Base-by-base conservation (phyloP, 495 filamentous ascomycete genomes). In the Aspergillus kassunensis region DNA sequence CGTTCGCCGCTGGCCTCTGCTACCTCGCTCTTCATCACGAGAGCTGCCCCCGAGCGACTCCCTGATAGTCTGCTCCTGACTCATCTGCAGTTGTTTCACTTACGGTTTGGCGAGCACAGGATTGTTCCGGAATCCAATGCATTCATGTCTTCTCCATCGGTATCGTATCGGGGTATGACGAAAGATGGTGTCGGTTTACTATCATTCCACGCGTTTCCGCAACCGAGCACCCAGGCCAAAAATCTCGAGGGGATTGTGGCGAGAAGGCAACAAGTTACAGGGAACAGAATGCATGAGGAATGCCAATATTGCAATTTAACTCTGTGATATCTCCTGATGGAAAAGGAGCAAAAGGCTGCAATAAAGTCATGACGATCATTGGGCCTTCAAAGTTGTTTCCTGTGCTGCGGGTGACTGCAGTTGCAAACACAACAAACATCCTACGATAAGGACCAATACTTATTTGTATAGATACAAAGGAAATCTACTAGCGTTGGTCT, bases 401-500 rank as follows among this genome's bases (percentile, higher is more conserved):
- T 43, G 21, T 42, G 34, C 20, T 39, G 41, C 40, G 23, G 49
- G 37, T 47, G 36, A 52, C 35, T 35, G 25, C 21, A 31, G 49
- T 35, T 58, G 59, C 59, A 62, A 62, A 62, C 59, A 62, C 6
- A 37, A 30, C 59, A 62, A 62, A 62, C 59, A 56, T 6, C 16
- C 16, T 44, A 4, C 20, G 4, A 46, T 15, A 45, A 20, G 13
- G n/a, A n/a, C n/a, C n/a, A n/a, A n/a, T n/a, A n/a, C n/a, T n/a
- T n/a, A n/a, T n/a, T n/a, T 19, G 15, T 11, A 44, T n/a, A n/a
- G 33, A 44, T 34, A 50, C 54, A 69, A 65, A 67, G 61, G 57
- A 59, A 68, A 71, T 64, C 34, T 65, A 69, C 71, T 71, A 67
- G 68, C 55, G 71, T 70, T 69, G 65, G 57, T 71, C 68, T 72